Evolutionary conservation across 2,329 filamentous ascomycete genomes (phyloP).

Genomic region (Daldinia eschscholtzii): DNA sequence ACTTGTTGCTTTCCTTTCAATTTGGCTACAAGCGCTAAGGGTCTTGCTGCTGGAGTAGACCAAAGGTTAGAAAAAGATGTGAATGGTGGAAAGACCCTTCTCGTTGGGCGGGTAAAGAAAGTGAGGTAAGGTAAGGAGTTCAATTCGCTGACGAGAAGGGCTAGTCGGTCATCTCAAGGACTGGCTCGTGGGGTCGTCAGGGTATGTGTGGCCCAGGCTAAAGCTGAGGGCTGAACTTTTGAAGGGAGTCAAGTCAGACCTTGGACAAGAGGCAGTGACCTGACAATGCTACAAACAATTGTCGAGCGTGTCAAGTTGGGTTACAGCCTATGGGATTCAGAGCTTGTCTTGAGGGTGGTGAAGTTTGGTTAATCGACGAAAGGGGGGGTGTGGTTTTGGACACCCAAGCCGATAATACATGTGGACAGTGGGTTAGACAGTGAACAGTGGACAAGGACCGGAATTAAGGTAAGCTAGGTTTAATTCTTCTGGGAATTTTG

Average conservation of each 20-base stretch:
- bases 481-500: not conserved
- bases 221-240: conserved; percentile 37
- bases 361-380: conserved; percentile 33
- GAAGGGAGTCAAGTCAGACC: conserved; percentile 24
- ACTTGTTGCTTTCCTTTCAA: conserved; percentile 21
- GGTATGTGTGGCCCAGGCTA: conserved; percentile 22
- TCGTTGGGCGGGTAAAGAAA: conserved; percentile 53
- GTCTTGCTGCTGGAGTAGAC: conserved; percentile 44
- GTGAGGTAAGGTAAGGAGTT: conserved; percentile 50
- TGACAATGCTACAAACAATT: not conserved
- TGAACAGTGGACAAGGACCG: conserved; percentile 4
- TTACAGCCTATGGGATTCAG: conserved; percentile 42
- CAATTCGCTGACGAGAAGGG: conserved; percentile 53
- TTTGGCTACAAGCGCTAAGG: conserved; percentile 43
- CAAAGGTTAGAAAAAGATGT: conserved; percentile 52
- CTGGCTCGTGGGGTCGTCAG: conserved; percentile 19
- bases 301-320: conserved; percentile 24
- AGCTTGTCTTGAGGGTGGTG: conserved; percentile 31
- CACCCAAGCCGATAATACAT: conserved; percentile 32
- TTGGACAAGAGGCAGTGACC: conserved; percentile 17
- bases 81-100: conserved; percentile 55
- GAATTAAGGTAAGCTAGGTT: conserved; percentile 24
- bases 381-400: conserved; percentile 21
- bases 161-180: conserved; percentile 32
- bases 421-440: too few species aligned